Conservation (phyloP, 495 filamentous ascomycete species). For the Neurospora africana region DNA sequence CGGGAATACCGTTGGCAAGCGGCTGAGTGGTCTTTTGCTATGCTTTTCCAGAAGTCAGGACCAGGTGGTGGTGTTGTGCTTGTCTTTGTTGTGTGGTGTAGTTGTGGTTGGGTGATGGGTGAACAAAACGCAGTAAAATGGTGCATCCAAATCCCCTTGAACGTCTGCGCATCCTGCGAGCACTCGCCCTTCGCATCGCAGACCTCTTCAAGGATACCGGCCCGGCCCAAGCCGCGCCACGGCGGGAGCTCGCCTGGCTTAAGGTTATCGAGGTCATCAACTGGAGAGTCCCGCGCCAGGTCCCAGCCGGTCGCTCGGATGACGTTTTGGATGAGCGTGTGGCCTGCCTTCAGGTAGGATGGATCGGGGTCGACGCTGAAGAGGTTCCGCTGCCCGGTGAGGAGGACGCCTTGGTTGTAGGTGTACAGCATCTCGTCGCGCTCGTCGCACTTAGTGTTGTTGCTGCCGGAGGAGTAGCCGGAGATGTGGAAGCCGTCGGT, state of each 20-base stretch:
- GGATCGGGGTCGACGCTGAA: slow-evolving; percentile 60
- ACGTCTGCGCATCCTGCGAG: slow-evolving; percentile 79
- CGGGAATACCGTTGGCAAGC: slow-evolving; percentile 53
- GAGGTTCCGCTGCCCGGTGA: slow-evolving; percentile 72
- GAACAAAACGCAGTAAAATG: slow-evolving; percentile 76
- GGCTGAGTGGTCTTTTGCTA: slow-evolving; percentile 36
- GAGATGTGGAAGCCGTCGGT: slow-evolving; percentile 86
- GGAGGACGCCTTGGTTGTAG: slow-evolving; percentile 93
- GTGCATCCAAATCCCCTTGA: slow-evolving; percentile 93
- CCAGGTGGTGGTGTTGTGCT: background rate
- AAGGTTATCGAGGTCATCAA: slow-evolving; percentile 20
- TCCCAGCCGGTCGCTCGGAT: slow-evolving; percentile 70
- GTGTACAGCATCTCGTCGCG: slow-evolving; percentile 87
- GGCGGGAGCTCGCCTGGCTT: slow-evolving; percentile 21
- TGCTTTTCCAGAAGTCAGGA: slow-evolving; percentile 6
- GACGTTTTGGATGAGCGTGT: slow-evolving; percentile 58
- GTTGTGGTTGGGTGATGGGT: slow-evolving; percentile 20
- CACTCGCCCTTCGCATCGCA: slow-evolving; percentile 71
- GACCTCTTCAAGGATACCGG: slow-evolving; percentile 72
- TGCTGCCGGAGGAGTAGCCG: slow-evolving; percentile 40
- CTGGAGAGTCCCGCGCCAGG: slow-evolving; percentile 20
- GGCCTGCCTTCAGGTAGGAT: slow-evolving; percentile 67
- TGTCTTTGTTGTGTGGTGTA: background rate
- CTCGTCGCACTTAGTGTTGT: slow-evolving; percentile 58
- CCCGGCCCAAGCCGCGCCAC: slow-evolving; percentile 69